These are phyloP conservation scores for Botrytis aclada DNA, from an alignment of 2,329 filamentous ascomycete genomes.

Conservation along the genomic window DNA sequence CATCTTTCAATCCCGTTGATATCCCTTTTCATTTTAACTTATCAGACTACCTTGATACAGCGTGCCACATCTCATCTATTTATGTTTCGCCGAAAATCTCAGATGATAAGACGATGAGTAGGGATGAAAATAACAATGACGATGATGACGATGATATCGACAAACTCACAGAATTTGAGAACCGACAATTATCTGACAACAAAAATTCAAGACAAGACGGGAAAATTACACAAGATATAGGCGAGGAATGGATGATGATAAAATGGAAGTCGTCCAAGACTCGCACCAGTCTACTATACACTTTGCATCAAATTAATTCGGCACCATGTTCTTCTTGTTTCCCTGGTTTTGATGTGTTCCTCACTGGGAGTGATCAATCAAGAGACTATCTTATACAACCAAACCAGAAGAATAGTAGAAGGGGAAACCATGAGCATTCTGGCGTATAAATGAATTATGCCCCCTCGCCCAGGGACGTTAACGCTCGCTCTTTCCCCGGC, in stretches of 20 bases:
- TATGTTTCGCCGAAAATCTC: not conserved
- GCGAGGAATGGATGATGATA: not conserved
- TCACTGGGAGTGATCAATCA: not conserved
- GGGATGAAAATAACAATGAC: not conserved
- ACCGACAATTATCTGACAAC: not conserved
- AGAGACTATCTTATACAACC: not conserved
- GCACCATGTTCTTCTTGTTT: not conserved
- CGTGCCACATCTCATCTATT: not conserved
- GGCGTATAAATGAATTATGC: rapidly evolving
- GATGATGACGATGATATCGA: not conserved
- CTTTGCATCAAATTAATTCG: not conserved
- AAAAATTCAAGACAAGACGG: not conserved
- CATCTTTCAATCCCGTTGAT: not conserved
- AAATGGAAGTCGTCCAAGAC: not conserved
- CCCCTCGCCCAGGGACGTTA: not conserved
- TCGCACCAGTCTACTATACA: not conserved
- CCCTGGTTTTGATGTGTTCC: not conserved
- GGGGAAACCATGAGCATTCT: not conserved
- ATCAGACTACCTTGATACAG: not conserved
- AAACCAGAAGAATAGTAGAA: not conserved
- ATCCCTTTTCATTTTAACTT: not conserved
- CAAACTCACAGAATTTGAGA: not conserved
- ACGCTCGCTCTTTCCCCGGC: not conserved
- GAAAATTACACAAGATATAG: not conserved
- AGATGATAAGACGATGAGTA: not conserved